Percentiles rank a stretch among this genome's conserved stretches.
Conservation (phyloP, 177 flowering plant genomes). For the Vitis hybrid region DNA sequence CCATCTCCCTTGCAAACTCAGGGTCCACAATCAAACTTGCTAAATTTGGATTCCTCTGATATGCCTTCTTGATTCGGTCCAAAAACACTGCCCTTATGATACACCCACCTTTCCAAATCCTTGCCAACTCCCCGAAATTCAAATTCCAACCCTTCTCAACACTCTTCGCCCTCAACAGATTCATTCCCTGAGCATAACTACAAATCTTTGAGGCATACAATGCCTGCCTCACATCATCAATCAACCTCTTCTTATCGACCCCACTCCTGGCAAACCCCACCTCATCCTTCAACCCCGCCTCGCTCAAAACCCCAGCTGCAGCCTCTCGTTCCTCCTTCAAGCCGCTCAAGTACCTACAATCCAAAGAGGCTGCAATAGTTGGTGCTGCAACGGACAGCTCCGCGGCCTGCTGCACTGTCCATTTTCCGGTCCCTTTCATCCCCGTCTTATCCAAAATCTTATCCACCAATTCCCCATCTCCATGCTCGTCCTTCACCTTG, state of each 20-base stretch:
- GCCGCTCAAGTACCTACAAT: constrained; percentile 50
- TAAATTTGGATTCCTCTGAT: constrained; percentile 43
- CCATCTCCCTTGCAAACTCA: constrained; percentile 55
- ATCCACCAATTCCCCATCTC: constrained; percentile 43
- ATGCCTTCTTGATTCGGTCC: constrained; percentile 55
- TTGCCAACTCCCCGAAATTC: constrained; percentile 51
- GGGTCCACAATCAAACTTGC: constrained; percentile 49
- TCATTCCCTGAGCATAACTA: constrained; percentile 60
- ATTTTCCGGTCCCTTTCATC: constrained; percentile 55
- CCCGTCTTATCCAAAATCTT: constrained; percentile 55
- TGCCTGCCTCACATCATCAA: constrained; percentile 58
- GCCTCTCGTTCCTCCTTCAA: constrained; percentile 52
- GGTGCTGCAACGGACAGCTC: constrained; percentile 55
- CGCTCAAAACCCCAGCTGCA: constrained; percentile 35
- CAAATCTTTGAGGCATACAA: constrained; percentile 55
- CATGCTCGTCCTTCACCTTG: constrained; percentile 41
- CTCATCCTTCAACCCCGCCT: constrained; percentile 43
- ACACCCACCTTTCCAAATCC: constrained; percentile 65
- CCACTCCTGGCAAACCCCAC: constrained; percentile 18
- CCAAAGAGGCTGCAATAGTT: constrained; percentile 48
- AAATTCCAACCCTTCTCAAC: constrained; percentile 42
- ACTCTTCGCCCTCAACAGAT: constrained; percentile 49
- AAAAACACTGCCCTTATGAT: constrained; percentile 54
- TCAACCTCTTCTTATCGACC: constrained; percentile 42
- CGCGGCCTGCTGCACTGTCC: constrained; percentile 61